Evolutionary conservation across 768 basidiomycete genomes (phyloP), one percentile per base, ranked within the genome.

Genomic region (Tulasnella sp.): DNA sequence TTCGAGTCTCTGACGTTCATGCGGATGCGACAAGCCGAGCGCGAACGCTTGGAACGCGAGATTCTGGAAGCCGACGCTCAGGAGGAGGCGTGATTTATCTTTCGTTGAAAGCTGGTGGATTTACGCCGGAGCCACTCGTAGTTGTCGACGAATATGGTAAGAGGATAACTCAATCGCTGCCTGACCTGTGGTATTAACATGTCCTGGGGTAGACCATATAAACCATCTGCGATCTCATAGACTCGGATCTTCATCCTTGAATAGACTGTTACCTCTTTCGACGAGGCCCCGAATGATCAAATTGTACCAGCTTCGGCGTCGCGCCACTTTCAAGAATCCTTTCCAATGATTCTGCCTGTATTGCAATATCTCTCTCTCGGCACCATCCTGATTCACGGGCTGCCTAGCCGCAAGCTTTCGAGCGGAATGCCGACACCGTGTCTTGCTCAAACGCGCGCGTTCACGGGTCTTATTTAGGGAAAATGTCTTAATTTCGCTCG

Each of bases 1-100:
- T 95, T 91, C 75, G 93, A 94, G 82, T 88, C 90, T 2, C 80
- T 94, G 77, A 94, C 92, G 0, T 85, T 95, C 42, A 87, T 94
- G 86, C 88, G 93, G 5, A 84, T 96, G 81, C 86, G 93, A 42
- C 91, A 94, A 80, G 92, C 93, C 0, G 93, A 94, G 81, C 86
- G 91, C 49, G 91, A 89, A 78, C 85, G 91, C 64, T 81, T 96
- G 34, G 93, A 94, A 81, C 70, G 79, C 67, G 80, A 82, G 81
- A 93, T 93, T 78, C 82, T 88, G 49, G 91, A 92, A 80, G 86
- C 88, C 73, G 92, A 93, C 79, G 89, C 87, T 6, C 82, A 82
- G 42, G 86, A 87, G 64, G 58, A 31, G 29, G 58, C 58, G 11
- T 64, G 29, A 64, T 25, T 34, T n/a, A n/a, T n/a, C n/a, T n/a